phyloP scores from a whole-genome alignment of 768 basidiomycete genomes.

The Hygrocybe coccinea region DNA sequence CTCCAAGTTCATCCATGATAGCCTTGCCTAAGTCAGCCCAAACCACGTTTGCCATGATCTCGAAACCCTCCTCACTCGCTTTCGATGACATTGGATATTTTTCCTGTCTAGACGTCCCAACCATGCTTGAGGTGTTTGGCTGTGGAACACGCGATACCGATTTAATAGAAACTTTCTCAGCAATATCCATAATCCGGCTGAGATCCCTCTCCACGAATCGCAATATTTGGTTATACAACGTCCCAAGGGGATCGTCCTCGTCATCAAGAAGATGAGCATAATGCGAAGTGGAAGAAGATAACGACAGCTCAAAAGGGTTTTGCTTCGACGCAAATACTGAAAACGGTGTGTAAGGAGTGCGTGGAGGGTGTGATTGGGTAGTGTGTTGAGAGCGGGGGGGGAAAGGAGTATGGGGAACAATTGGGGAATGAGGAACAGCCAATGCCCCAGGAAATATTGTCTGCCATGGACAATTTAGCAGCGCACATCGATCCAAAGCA shows the following conservation, averaged over 20 bases:
- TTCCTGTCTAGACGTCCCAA: neutral
- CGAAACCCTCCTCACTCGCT: slow-evolving; percentile 48
- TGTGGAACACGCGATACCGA: slow-evolving; percentile 27
- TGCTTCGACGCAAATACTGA: slow-evolving; percentile 51
- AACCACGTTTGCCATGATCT: slow-evolving; percentile 82
- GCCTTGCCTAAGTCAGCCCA: slow-evolving; percentile 81
- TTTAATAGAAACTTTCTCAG: slow-evolving; percentile 59
- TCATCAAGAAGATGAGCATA: slow-evolving; percentile 59
- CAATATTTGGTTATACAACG: slow-evolving; percentile 77
- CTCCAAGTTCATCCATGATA: slow-evolving; percentile 81
- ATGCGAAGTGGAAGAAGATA: slow-evolving; percentile 24
- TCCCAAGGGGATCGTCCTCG: slow-evolving; percentile 60
- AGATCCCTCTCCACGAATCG: slow-evolving; percentile 77
- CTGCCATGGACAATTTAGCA: slow-evolving; percentile 34
- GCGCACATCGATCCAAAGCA: neutral
- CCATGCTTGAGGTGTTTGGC: neutral
- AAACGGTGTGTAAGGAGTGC: slow-evolving; percentile 50
- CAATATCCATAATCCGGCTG: slow-evolving; percentile 66
- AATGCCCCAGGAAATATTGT: slow-evolving; percentile 71
- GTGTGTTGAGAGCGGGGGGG: slow-evolving; percentile 26
- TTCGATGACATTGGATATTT: slow-evolving; percentile 1
- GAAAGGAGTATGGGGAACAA: slow-evolving; percentile 74
- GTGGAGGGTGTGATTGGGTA: slow-evolving; percentile 29
- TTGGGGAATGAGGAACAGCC: slow-evolving; percentile 63
- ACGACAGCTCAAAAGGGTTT: slow-evolving; percentile 46